Percentiles rank a stretch among this genome's conserved stretches.
Evolutionary conservation across 1,284 basidiomycete species (phyloP).

Genomic region (Trametes hirsuta): DNA sequence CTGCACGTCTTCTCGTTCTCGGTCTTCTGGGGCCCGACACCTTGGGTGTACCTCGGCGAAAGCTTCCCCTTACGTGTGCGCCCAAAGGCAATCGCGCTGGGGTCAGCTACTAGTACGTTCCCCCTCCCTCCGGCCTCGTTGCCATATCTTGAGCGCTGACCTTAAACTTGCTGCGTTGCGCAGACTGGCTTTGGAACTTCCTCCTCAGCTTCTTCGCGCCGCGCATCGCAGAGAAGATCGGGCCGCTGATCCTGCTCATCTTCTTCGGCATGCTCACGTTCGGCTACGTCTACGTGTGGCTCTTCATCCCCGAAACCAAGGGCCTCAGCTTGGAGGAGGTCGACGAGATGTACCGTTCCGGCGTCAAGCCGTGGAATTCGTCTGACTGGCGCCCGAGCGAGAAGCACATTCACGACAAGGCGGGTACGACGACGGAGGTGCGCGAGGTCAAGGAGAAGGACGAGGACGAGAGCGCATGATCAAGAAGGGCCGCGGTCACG

Average conservation of each 20-base stretch:
- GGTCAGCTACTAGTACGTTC: conserved; percentile 55
- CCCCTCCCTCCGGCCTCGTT: neutral
- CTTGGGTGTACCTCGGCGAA: conserved; percentile 60
- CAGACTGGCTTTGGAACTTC: conserved; percentile 74
- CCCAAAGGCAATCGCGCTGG: conserved; percentile 75
- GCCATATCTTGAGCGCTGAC: neutral
- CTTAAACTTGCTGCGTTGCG: conserved; percentile 15
- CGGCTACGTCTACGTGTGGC: conserved; percentile 68
- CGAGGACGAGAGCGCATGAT: conserved; percentile 21
- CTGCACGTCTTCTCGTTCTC: conserved; percentile 75
- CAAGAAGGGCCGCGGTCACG: neutral
- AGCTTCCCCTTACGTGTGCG: conserved; percentile 76
- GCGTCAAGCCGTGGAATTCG: conserved; percentile 69
- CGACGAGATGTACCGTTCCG: conserved; percentile 72
- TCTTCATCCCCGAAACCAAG: conserved; percentile 79
- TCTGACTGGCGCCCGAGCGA: conserved; percentile 56
- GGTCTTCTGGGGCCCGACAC: conserved; percentile 76
- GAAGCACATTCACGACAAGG: conserved; percentile 34
- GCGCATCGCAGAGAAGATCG: conserved; percentile 67
- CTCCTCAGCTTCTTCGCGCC: conserved; percentile 73
- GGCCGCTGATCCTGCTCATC: conserved; percentile 75
- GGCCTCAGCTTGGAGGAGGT: conserved; percentile 79
- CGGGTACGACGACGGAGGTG: conserved; percentile 19
- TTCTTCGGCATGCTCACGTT: conserved; percentile 79
- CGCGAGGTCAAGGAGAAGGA: conserved; percentile 33